A percentile compares a stretch with the other conserved stretches of the same genome.
Evolutionary conservation across 1,284 basidiomycete genomes (phyloP).

Genomic region (Blastosporella zonata): DNA sequence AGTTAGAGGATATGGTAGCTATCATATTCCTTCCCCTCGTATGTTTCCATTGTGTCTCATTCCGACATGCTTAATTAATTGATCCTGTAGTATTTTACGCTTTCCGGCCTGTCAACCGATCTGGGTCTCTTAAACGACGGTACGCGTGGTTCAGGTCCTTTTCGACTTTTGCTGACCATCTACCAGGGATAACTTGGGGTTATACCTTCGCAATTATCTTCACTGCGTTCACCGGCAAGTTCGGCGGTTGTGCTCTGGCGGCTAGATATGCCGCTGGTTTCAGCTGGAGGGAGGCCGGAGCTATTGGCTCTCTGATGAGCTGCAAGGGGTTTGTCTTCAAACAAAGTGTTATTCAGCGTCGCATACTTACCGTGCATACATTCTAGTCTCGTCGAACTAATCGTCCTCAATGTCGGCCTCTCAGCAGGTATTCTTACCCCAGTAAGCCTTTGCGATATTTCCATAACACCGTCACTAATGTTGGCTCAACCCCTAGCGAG

Average conservation of each 20-base stretch:
- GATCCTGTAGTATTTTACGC: conserved; percentile 72
- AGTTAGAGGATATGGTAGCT: conserved; percentile 80
- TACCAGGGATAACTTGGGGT: conserved; percentile 79
- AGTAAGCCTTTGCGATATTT: conserved; percentile 26
- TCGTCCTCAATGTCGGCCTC: conserved; percentile 94
- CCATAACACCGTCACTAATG: conserved; percentile 2
- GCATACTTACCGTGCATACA: not conserved
- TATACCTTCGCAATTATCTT: conserved; percentile 81
- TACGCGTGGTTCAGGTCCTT: conserved; percentile 17
- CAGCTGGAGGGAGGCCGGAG: conserved; percentile 74
- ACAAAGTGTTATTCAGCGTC: not conserved
- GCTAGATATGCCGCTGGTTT: conserved; percentile 72
- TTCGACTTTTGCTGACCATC: not conserved
- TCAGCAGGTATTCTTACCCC: conserved; percentile 77
- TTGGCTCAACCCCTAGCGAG: conserved; percentile 34
- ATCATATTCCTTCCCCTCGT: conserved; percentile 88
- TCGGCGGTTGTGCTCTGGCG: conserved; percentile 66
- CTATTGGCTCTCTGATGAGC: conserved; percentile 91
- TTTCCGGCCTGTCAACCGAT: conserved; percentile 88
- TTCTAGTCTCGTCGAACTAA: conserved; percentile 78
- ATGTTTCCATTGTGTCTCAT: conserved; percentile 22
- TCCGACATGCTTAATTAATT: not conserved
- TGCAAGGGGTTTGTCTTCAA: conserved; percentile 77
- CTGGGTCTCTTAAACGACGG: conserved; percentile 80
- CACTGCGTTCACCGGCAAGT: conserved; percentile 86